These are phyloP conservation scores for Rhododendron mucronatum DNA, from an alignment of 148 eudicot species.

Conservation along the genomic window DNA sequence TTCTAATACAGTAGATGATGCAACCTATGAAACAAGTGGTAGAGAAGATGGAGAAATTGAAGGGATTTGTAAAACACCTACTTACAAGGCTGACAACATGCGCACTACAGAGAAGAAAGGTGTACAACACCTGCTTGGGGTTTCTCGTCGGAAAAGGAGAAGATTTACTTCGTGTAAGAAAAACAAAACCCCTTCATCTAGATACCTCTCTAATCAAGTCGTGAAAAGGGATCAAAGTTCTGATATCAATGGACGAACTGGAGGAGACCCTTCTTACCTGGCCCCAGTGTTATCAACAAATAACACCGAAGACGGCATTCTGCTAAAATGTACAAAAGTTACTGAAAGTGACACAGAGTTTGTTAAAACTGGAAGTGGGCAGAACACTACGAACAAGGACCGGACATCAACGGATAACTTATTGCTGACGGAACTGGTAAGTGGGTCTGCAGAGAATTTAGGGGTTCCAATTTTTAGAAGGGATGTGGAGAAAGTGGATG, in stretches of 20 bases:
- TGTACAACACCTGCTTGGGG: not conserved
- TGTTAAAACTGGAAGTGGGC: constrained; percentile 16
- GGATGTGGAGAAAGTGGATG: constrained; percentile 22
- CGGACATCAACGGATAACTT: constrained; percentile 19
- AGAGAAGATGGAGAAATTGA: constrained; percentile 29
- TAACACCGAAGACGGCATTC: constrained; percentile 9
- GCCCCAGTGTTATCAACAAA: constrained; percentile 1
- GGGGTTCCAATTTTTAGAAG: constrained; percentile 15
- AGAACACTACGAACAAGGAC: constrained; percentile 13
- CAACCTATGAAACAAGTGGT: constrained; percentile 19
- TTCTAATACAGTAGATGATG: constrained; percentile 23
- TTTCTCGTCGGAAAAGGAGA: constrained; percentile 17
- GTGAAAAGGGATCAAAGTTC: constrained; percentile 8
- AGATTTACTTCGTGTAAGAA: constrained; percentile 25
- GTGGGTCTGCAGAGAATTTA: constrained; percentile 21
- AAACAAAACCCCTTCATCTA: constrained; percentile 16
- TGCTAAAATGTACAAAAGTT: constrained; percentile 10
- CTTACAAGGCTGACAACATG: not conserved
- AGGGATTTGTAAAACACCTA: constrained; percentile 12
- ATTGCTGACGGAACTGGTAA: constrained; percentile 24
- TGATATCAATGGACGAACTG: constrained; percentile 15
- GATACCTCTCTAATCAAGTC: constrained; percentile 12
- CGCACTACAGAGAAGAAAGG: constrained; percentile 18
- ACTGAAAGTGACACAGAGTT: constrained; percentile 20
- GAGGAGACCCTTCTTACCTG: constrained; percentile 9